Evolutionary conservation across 495 filamentous ascomycete species (phyloP), one percentile per base, ranked within the genome.

Genomic region (Patellaria atrata): DNA sequence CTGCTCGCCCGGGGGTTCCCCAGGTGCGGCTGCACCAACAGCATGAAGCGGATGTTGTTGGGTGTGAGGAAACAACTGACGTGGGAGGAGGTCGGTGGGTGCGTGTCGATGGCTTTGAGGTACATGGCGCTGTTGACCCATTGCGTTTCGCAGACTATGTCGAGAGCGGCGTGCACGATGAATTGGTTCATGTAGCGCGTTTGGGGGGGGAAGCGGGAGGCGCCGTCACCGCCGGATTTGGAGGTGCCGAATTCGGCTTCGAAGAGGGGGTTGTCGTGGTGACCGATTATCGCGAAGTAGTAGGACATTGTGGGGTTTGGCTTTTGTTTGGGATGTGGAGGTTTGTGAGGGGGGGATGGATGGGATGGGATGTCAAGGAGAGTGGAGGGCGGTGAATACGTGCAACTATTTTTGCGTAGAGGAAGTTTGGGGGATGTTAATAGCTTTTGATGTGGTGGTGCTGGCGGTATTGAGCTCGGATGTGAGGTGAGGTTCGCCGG

Each of bases 141-240:
- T 58, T 94, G 87, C 13, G 84, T 69, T 50, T 97, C 89, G 57
- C 96, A 89, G 15, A 94, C 76, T 28, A 94, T 83, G 53, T 97
- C 89, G 27, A 97, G 62, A 46, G 77, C 78, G 35, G 77, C 79
- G 61, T 97, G 87, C 29, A 89, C 75, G 56, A 97, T 80, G 65
- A 96, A 94, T 58, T 94, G 89, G 64, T 92, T 94, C 73, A 94
- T 81, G 54, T 87, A 77, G 32, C 81, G 73, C 17, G 84, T 79
- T 42, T 91, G 77, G 29, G 85, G 77, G 20, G 65, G 71, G 68
- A 93, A 94, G 43, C 82, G 75, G 17, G 89, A 63, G 48, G 84
- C 68, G 46, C 89, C 89, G 67, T 94, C 87, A 46, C 84, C 86
- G 60, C 86, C 84, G 38, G 77, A 71, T 59, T 94, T 94, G 22